These are phyloP conservation scores for Apiospora malaysiana DNA, from an alignment of 2,329 filamentous ascomycete genomes.

Conservation along the genomic window DNA sequence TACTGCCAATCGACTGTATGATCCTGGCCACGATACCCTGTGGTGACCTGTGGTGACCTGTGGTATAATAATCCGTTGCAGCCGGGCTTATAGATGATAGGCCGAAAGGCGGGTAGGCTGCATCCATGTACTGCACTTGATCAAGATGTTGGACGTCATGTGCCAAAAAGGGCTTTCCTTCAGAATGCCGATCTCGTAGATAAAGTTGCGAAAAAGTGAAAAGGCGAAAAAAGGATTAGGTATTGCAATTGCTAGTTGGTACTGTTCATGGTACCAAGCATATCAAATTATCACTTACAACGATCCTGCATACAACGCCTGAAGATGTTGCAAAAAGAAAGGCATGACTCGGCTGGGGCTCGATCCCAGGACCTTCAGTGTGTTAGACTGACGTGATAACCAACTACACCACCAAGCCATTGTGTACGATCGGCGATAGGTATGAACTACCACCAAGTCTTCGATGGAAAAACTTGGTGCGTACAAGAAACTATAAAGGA, in stretches of 20 bases:
- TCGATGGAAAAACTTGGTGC: too few species aligned
- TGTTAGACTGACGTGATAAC: constrained; percentile 57
- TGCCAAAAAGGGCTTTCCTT: background rate
- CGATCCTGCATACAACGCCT: too few species aligned
- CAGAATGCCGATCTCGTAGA: background rate
- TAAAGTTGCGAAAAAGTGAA: background rate
- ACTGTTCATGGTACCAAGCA: too few species aligned
- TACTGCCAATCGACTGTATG: background rate
- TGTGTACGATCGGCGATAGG: background rate
- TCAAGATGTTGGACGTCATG: background rate
- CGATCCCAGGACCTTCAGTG: constrained; percentile 19
- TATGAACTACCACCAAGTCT: too few species aligned
- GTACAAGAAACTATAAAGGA: too few species aligned
- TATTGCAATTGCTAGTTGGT: too few species aligned
- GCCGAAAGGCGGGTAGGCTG: background rate
- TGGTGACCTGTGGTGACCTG: too few species aligned
- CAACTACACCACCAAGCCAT: constrained; percentile 44
- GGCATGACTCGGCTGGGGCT: constrained; percentile 18
- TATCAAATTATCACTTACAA: too few species aligned
- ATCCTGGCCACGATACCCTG: background rate
- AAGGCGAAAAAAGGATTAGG: too few species aligned
- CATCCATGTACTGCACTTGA: background rate
- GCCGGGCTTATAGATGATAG: background rate
- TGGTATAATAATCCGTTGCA: background rate
- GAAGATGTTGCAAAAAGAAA: background rate